Base-by-base conservation (phyloP, 75 land plant species). In the Sequoia sempervirens region DNA sequence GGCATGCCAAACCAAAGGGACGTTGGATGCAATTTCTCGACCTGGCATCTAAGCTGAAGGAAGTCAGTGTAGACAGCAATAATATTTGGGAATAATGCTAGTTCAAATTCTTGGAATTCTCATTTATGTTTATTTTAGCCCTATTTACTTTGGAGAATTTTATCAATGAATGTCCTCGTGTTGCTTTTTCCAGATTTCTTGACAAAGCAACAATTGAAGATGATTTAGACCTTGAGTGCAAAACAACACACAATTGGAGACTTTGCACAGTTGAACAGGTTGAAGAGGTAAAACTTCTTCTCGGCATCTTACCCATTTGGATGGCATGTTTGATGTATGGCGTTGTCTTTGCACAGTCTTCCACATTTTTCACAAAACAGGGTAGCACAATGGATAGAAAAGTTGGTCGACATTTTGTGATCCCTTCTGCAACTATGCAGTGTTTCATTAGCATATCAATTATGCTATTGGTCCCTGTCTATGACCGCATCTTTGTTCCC, bases 371-470 rank as follows among this genome's bases (percentile, higher is more conserved):
- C 88, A 92, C 92, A 1, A 91, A 94, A 45, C 99, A 97, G 86
- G 99, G 96, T 36, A 85, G 86, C 85, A 85, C 93, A 38, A 93
- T 97, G 95, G 81, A 90, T 80, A 85, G 92, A n/a, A 90, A 82
- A 83, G 76, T 97, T 0, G 95, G 95, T 1, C 66, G 66, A 7
- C 45, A 61, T 64, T 94, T 97, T 86, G 72, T 88, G 56, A 89
- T 97, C 87, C 99, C 99, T 38, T 92, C 99, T 3, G 99, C 99
- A 0, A 88, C 92, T 2, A 85, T 97, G 5, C 99, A 94, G 43
- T 88, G 90, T 30, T 88, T 93, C 0, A 92, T 91, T 2, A 91
- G 92, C 3, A 46, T 95, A 18, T 88, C 96, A 1, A 94, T 97
- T 34, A 85, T 95, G 1, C 28, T 87, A 46, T 86, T 95, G n/a